These are phyloP conservation scores for Fusarium sp. DNA, from an alignment of 2,329 filamentous ascomycete species.

Conservation along the genomic window DNA sequence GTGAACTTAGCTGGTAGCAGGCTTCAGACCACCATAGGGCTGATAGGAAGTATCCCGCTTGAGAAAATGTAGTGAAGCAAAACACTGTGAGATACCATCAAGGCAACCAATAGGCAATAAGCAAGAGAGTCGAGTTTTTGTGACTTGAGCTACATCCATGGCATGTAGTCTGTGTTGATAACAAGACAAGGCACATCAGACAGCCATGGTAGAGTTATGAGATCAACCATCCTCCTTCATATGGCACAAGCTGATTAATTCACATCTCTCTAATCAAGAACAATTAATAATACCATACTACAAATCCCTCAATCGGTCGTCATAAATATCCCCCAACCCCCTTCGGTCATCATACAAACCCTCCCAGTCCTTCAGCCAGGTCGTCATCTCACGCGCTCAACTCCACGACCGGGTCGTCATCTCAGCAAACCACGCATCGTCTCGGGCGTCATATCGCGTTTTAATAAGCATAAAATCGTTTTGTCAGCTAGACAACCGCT, in stretches of 20 bases:
- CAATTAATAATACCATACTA: constrained; percentile 3
- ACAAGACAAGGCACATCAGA: not conserved
- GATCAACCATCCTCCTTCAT: not conserved
- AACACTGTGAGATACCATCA: not conserved
- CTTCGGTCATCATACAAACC: constrained; percentile 5
- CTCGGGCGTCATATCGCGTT: constrained; percentile 24
- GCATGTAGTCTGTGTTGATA: not conserved
- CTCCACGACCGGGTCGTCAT: constrained; percentile 27
- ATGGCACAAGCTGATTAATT: constrained; percentile 18
- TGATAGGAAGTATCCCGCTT: not conserved
- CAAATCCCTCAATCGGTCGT: constrained; percentile 8
- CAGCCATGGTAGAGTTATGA: not conserved
- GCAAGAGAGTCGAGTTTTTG: not conserved
- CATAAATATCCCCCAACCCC: constrained; percentile 19
- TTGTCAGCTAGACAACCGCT: constrained; percentile 33
- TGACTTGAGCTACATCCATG: not conserved
- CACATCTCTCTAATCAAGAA: not conserved
- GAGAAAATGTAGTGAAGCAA: not conserved
- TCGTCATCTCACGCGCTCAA: constrained; percentile 36
- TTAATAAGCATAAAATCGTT: not conserved
- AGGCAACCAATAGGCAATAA: not conserved
- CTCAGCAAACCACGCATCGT: constrained; percentile 12
- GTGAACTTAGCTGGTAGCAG: not conserved
- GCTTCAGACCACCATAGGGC: not conserved
- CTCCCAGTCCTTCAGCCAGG: constrained; percentile 6